Base-by-base conservation (phyloP, 2,329 filamentous ascomycete genomes). In the Botrytis sinoallii region DNA sequence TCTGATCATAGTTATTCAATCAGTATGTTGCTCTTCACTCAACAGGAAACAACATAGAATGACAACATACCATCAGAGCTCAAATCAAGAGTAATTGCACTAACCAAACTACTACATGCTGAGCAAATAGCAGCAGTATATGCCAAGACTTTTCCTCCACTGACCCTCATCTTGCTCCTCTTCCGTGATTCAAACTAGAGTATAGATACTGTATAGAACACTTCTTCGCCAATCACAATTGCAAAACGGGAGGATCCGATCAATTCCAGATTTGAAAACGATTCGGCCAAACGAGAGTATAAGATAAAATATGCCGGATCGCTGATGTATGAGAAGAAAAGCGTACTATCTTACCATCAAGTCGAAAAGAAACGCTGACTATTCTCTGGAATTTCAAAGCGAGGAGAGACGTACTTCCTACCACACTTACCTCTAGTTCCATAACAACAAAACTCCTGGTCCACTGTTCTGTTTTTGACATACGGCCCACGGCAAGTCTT, bases 121-220 rank as follows among this genome's bases (percentile, higher is more conserved):
- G 70, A 72, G 59, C 46, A 68, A 60, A 73, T 73, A n/a, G 55
- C 66, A 63, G 66, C 71, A 52, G 65, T 55, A 64, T 73, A 70
- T 73, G 71, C 71, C 66, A 73, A 72, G 35, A 29, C 38, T 67
- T 72, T 60, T 29, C 70, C 70, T 57, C 61, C 61, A 68, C 70
- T 60, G 22, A 68, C 32, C 70, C 63, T 72, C 70, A 72, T 72
- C 63, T 72, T 72, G 70, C 16, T 35, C 63, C 42, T 68, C 32
- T n/a, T 38, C n/a, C 29, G 48, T 60, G 18, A 35, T 60, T 42
- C 61, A 38, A 59, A 48, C 44, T 66, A 48, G n/a, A 35, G 52
- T 35, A 59, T 60, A 59, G 20, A 46, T 40, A 72, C 46, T 4
- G 14, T 55, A 46, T 67, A 38, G 25, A 72, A 35, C 6, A 38